A percentile compares a stretch with the other conserved stretches of the same genome.
Conservation (phyloP, 2,329 filamentous ascomycete species). For the Tolypocladium nubicola region DNA sequence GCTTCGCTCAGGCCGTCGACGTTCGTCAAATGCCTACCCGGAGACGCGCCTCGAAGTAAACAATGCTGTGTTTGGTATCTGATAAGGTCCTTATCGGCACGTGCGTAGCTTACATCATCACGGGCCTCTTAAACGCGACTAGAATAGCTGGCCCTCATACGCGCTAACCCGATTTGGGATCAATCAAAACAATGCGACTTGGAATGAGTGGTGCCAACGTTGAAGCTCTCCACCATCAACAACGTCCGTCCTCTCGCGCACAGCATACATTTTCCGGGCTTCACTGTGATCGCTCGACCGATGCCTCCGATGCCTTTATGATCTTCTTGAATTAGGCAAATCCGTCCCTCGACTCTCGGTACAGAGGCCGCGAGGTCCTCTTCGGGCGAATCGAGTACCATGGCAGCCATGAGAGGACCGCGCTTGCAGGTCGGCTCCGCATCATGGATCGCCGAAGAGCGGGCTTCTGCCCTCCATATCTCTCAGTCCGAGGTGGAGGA, state of each 20-base stretch:
- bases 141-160: not conserved
- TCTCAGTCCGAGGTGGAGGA: conserved; percentile 79
- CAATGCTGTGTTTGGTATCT: conserved; percentile 23
- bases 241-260: conserved; percentile 1
- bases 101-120: conserved; percentile 15
- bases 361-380: conserved; percentile 1
- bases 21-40: conserved; percentile 1
- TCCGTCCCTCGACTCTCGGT: not conserved
- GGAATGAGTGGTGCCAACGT: conserved; percentile 9
- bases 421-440: conserved; percentile 67
- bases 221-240: conserved; percentile 9
- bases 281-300: not conserved
- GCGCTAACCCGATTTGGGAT: conserved; percentile 23
- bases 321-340: not conserved
- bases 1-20: conserved; percentile 3
- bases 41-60: conserved; percentile 29
- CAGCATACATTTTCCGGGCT: not conserved
- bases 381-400: conserved; percentile 11
- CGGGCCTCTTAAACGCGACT: not conserved
- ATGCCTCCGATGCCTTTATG: conserved; percentile 3
- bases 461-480: conserved; percentile 65
- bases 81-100: conserved; percentile 29
- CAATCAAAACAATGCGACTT: conserved; percentile 28
- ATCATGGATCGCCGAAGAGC: conserved; percentile 79
- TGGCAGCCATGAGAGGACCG: conserved; percentile 40